Conservation (phyloP, 257 asterid genomes). For the Solanum appendiculatum region DNA sequence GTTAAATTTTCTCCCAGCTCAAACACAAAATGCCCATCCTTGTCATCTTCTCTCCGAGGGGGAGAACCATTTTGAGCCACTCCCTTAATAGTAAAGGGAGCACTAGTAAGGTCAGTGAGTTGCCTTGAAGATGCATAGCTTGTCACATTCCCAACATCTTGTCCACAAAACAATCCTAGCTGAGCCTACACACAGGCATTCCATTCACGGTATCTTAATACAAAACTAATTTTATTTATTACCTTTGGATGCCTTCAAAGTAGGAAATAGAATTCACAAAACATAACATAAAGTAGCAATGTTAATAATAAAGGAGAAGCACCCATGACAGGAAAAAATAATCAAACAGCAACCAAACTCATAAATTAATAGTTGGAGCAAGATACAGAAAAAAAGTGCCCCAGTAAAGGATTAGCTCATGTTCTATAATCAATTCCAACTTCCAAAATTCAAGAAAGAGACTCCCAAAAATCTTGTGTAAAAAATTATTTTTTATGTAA, state of each 20-base stretch:
- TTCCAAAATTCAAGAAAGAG: not conserved
- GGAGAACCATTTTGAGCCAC: conserved; percentile 73
- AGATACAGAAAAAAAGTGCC: not conserved
- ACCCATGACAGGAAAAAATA: not conserved
- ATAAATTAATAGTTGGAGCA: not conserved
- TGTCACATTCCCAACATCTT: conserved; percentile 75
- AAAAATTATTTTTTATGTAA: not conserved
- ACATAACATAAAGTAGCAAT: not conserved
- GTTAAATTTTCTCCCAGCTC: conserved; percentile 97
- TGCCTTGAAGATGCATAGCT: conserved; percentile 68
- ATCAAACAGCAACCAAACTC: not conserved
- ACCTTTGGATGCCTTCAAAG: conserved; percentile 22
- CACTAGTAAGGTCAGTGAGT: conserved; percentile 41
- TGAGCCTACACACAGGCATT: conserved; percentile 95
- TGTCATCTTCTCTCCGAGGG: conserved; percentile 89
- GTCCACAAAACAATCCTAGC: conserved; percentile 82
- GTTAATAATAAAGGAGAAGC: not conserved
- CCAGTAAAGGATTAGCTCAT: not conserved
- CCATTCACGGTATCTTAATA: conserved; percentile 54
- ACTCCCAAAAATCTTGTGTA: not conserved
- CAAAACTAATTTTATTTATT: conserved; percentile 15
- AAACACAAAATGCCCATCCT: conserved; percentile 94
- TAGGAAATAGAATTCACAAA: not conserved
- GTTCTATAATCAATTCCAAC: not conserved
- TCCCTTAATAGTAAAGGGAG: conserved; percentile 57